Evolutionary conservation across 148 eudicot species (phyloP).

Genomic region (Chenopodium formosanum): DNA sequence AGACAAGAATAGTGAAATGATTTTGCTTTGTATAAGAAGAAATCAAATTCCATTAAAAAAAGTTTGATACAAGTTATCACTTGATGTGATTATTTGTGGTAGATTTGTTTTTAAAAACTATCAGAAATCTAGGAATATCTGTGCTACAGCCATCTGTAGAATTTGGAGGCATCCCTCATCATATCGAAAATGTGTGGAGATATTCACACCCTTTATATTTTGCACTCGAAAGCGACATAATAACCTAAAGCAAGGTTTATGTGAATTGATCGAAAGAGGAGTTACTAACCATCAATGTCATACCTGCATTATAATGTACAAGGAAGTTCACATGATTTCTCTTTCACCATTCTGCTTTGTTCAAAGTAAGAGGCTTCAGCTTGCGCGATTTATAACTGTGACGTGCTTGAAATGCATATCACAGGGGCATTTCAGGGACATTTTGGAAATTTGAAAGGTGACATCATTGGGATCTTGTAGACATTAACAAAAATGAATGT

Average conservation of each 20-base stretch:
- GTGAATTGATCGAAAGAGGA: not conserved
- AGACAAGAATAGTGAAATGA: not conserved
- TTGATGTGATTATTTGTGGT: constrained; percentile 1
- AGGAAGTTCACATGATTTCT: not conserved
- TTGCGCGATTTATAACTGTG: not conserved
- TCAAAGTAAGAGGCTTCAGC: not conserved
- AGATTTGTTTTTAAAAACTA: constrained; percentile 5
- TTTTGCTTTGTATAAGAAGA: not conserved
- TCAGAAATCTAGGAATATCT: constrained; percentile 1
- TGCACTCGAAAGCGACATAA: constrained; percentile 4
- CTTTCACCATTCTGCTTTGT: not conserved
- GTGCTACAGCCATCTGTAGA: not conserved
- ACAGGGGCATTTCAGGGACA: not conserved
- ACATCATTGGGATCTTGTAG: not conserved
- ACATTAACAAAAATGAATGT: not conserved
- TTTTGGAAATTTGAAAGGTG: not conserved
- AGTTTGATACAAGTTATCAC: not conserved
- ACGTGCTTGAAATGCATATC: not conserved
- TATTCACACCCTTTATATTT: not conserved
- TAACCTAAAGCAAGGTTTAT: constrained; percentile 11
- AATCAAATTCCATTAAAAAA: not conserved
- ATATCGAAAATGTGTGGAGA: constrained; percentile 3
- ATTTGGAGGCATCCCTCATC: not conserved
- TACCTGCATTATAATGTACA: not conserved
- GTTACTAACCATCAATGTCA: not conserved